A percentile compares a stretch with the other conserved stretches of the same genome.
Evolutionary conservation across 305 asterid genomes (phyloP).

Genomic region (Nicotiana rustica): DNA sequence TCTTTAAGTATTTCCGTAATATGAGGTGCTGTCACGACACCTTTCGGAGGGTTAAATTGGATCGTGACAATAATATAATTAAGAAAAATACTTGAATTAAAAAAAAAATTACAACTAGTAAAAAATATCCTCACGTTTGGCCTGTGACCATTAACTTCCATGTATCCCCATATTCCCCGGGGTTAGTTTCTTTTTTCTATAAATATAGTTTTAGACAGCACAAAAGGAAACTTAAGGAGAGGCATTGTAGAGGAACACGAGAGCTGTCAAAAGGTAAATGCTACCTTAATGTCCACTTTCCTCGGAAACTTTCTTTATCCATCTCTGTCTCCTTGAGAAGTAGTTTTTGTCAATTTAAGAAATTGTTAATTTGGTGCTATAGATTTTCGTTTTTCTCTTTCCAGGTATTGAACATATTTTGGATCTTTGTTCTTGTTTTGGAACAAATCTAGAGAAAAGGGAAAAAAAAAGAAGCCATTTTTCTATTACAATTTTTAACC

Average conservation of each 20-base stretch:
- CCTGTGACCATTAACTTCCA: neutral
- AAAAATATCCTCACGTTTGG: neutral
- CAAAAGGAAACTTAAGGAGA: neutral
- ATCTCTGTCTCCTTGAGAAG: neutral
- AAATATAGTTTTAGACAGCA: neutral
- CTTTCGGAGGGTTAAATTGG: too few relatives aligned
- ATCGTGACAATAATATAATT: too few relatives aligned
- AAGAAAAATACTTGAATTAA: too few relatives aligned
- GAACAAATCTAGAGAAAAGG: neutral
- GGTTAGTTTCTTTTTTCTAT: neutral
- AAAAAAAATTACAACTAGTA: neutral
- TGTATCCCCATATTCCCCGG: conserved; percentile 5
- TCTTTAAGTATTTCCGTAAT: too few relatives aligned
- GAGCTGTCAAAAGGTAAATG: neutral
- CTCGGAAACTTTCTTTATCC: neutral
- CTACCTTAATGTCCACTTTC: neutral
- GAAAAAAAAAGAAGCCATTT: neutral
- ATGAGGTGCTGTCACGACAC: too few relatives aligned
- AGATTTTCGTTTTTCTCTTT: neutral
- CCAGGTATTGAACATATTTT: neutral
- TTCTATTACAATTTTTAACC: neutral
- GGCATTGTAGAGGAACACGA: neutral
- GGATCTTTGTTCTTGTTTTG: neutral
- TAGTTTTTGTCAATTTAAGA: neutral
- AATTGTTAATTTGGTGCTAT: neutral